Evolutionary conservation across 1,284 basidiomycete species (phyloP).

Genomic region (Melampsora occidentalis): DNA sequence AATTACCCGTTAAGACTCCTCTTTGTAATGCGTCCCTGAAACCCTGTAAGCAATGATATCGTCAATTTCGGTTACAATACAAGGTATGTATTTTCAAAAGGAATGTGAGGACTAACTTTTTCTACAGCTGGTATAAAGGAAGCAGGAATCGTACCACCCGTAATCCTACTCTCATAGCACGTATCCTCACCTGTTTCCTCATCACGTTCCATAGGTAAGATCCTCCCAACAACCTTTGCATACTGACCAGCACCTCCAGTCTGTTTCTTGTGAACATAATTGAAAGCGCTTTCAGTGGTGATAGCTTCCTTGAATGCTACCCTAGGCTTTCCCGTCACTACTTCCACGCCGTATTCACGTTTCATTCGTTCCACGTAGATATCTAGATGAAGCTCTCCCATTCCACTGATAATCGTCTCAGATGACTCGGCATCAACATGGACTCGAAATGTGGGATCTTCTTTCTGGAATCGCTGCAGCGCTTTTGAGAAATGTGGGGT

Average conservation of each 20-base stretch:
- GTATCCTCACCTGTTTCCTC: slow-evolving; percentile 51
- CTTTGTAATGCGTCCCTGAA: slow-evolving; percentile 93
- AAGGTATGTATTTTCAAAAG: neutral
- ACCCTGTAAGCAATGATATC: slow-evolving; percentile 61
- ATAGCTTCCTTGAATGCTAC: slow-evolving; percentile 97
- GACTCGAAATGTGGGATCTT: slow-evolving; percentile 97
- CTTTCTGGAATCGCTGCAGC: slow-evolving; percentile 96
- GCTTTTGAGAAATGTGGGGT: slow-evolving; percentile 94
- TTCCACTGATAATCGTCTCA: slow-evolving; percentile 99
- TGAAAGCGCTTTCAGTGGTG: slow-evolving; percentile 74
- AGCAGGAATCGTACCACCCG: slow-evolving; percentile 87
- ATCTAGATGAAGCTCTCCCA: slow-evolving; percentile 98
- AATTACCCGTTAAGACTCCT: slow-evolving; percentile 83
- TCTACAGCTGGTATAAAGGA: slow-evolving; percentile 93
- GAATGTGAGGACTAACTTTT: slow-evolving; percentile 62
- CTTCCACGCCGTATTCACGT: slow-evolving; percentile 93
- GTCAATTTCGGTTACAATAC: neutral
- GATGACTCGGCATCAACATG: slow-evolving; percentile 91
- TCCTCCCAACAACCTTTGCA: slow-evolving; percentile 83
- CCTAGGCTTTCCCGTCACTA: slow-evolving; percentile 89
- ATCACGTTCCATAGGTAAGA: slow-evolving; percentile 76
- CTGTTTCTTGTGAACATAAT: slow-evolving; percentile 98
- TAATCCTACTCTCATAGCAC: slow-evolving; percentile 81
- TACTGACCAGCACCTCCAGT: slow-evolving; percentile 96
- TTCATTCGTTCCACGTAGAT: slow-evolving; percentile 99